phyloP scores from a whole-genome alignment of 208 protist genomes.

The Acanthamoeba quina region DNA sequence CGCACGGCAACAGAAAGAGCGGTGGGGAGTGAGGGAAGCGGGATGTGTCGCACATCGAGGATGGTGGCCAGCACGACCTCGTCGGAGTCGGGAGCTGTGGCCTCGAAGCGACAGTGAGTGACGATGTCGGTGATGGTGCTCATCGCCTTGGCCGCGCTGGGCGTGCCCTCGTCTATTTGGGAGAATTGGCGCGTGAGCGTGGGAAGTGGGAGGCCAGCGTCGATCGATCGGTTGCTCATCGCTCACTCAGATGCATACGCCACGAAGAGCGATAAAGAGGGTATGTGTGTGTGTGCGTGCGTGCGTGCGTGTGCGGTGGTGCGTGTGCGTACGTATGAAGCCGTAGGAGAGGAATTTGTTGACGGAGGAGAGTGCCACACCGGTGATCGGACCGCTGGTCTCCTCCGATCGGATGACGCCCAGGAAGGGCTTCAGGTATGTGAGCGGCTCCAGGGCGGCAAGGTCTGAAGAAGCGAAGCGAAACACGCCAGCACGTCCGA shows the following conservation, averaged over 20 bases:
- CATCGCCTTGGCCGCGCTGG: slow-evolving; percentile 75
- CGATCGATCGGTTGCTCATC: background rate
- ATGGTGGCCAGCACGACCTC: slow-evolving; percentile 82
- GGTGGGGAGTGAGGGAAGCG: background rate
- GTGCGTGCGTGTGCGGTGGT: background rate
- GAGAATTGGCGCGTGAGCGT: background rate
- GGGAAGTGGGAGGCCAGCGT: slow-evolving; percentile 58
- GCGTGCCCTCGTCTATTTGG: slow-evolving; percentile 63
- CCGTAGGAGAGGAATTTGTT: slow-evolving; percentile 79
- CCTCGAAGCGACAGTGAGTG: slow-evolving; percentile 83
- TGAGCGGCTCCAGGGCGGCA: slow-evolving; percentile 70
- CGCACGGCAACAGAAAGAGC: background rate
- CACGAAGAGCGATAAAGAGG: too few species aligned
- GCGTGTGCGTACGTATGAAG: slow-evolving; percentile 34
- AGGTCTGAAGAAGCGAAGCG: slow-evolving; percentile 71
- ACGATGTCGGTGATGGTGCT: slow-evolving; percentile 74
- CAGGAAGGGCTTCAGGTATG: slow-evolving; percentile 82
- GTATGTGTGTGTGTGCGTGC: background rate
- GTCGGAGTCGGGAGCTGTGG: slow-evolving; percentile 79
- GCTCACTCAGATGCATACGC: too few species aligned
- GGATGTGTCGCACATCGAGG: slow-evolving; percentile 67
- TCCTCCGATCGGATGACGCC: slow-evolving; percentile 81
- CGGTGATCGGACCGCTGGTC: slow-evolving; percentile 84
- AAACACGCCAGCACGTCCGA: too few species aligned
- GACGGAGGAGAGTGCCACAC: slow-evolving; percentile 81